Evolutionary conservation across 306 rosid species (phyloP), one percentile per base, ranked within the genome.

Genomic region (Spatholobus suberectus): DNA sequence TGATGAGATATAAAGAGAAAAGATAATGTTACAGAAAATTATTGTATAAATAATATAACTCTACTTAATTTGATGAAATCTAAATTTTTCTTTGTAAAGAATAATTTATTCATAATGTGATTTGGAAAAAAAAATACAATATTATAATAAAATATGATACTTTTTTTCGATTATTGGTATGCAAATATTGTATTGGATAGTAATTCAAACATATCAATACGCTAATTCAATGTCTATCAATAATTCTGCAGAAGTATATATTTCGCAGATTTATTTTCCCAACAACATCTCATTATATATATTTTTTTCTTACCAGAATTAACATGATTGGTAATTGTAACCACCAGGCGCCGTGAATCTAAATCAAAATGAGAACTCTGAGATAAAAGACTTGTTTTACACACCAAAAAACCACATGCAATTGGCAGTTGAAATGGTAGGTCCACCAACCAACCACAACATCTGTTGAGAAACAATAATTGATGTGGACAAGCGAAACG

Each of bases 401-500:
- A 65, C 70, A 34, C 24, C 43, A 17, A n/a, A 62, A 62, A 12
- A 14, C 37, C 1, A 66, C 15, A 38, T 68, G 8, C 18, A 68
- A 10, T 38, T 20, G 34, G 52, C 51, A 20, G 47, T 37, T 68
- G 73, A 20, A 68, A 68, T 20, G 51, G 74, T 21, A 20, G 74
- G 54, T 41, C 35, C 74, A 67, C 73, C 74, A 69, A 69, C 74
- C 74, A 69, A 69, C 52, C 23, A 21, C 35, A 69, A 23, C 49
- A 69, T 69, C 52, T 18, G 74, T 69, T 11, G n/a, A 68, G 52
- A 40, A 69, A 69, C 34, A 69, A 69, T 69, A 69, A 40, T 40
- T 68, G 73, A 20, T 12, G 73, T 67, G 73, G 7, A 20, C 73
- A 67, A 67, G 32, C 29, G 4, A 38, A 62, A 37, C 72, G 37